A percentile compares a stretch with the other conserved stretches of the same genome.
phyloP scores from a whole-genome alignment of 805 yeast species.

The Starmerella lactis-condensi region DNA sequence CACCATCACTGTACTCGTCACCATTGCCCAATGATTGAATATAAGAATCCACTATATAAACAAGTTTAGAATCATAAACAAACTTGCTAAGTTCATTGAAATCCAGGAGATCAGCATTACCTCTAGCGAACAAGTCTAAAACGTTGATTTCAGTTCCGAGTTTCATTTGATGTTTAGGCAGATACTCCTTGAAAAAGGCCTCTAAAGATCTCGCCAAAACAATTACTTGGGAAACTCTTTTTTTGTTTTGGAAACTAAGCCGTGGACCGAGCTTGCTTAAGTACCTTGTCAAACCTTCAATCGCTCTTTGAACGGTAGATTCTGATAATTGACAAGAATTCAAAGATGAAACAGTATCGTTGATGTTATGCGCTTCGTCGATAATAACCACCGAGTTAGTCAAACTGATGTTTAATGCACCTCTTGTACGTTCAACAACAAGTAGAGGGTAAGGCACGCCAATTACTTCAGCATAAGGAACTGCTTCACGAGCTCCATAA shows the following conservation, averaged over 20 bases:
- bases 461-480: conserved; percentile 48
- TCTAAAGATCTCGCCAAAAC: conserved; percentile 37
- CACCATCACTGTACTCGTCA: conserved; percentile 7
- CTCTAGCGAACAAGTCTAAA: conserved; percentile 35
- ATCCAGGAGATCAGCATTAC: conserved; percentile 55
- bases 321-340: conserved; percentile 42
- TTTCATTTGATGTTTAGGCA: conserved; percentile 17
- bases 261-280: conserved; percentile 40
- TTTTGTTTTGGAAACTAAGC: conserved; percentile 53
- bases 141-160: conserved; percentile 40
- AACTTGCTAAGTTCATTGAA: conserved; percentile 48
- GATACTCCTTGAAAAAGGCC: conserved; percentile 29
- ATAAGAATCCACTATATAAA: conserved; percentile 65
- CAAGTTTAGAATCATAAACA: conserved; percentile 50
- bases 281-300: conserved; percentile 36
- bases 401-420: conserved; percentile 38
- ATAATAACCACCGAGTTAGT: conserved; percentile 52
- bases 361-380: conserved; percentile 82
- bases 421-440: conserved; percentile 42
- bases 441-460: conserved; percentile 75
- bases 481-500: conserved; percentile 45
- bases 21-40: conserved; percentile 18
- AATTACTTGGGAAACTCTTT: conserved; percentile 44
- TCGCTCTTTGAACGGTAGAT: conserved; percentile 30
- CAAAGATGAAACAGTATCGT: conserved; percentile 56